phyloP scores from a whole-genome alignment of 2,329 filamentous ascomycete genomes.

The Helminthosporium solani region DNA sequence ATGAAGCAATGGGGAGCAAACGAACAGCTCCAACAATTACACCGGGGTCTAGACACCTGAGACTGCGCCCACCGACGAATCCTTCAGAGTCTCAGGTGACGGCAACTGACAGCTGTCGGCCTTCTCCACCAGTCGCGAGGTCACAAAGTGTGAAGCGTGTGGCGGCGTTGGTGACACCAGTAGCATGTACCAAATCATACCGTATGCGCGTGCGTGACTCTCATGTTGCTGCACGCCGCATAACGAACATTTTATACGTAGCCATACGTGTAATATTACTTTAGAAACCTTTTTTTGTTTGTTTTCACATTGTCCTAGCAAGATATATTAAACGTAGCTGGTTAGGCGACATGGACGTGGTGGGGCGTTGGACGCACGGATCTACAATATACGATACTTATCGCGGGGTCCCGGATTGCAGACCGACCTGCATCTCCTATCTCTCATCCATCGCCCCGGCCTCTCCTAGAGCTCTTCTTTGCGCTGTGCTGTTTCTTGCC shows the following conservation, averaged over 20 bases:
- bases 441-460: conserved; percentile 36
- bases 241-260: no score
- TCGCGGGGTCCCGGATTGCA: neutral
- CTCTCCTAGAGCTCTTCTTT: conserved; percentile 60
- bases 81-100: conserved; percentile 4
- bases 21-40: conserved; percentile 28
- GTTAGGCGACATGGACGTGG: no score
- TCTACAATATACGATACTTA: no score
- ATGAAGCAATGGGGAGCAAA: conserved; percentile 33
- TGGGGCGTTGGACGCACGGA: no score
- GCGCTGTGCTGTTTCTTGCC: conserved; percentile 61
- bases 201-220: no score
- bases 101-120: conserved; percentile 2
- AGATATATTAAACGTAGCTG: no score
- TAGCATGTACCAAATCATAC: no score
- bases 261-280: no score
- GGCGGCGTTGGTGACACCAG: neutral
- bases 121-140: neutral
- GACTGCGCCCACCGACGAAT: conserved; percentile 1
- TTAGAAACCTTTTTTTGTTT: no score
- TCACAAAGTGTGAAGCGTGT: neutral
- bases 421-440: neutral
- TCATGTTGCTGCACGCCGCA: no score
- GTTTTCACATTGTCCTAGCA: no score
- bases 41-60: conserved; percentile 25